Conservation (phyloP, 2,329 filamentous ascomycete genomes). For the Teratosphaeria gauchensis region DNA sequence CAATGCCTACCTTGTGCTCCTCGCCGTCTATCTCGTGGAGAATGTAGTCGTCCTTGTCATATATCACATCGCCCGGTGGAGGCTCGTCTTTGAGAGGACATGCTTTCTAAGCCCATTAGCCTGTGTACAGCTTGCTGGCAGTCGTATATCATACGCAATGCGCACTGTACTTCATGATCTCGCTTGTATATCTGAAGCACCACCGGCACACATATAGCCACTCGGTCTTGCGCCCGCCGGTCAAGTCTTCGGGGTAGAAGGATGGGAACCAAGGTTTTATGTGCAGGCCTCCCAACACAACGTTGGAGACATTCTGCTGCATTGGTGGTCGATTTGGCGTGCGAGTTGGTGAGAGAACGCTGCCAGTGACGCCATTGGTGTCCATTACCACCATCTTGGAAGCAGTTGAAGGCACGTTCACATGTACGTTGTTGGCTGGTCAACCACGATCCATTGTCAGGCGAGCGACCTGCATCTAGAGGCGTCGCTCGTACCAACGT, state of each 20-base stretch:
- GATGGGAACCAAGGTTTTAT: conserved; percentile 91
- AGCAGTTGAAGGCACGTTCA: neutral
- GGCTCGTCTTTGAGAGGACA: conserved; percentile 32
- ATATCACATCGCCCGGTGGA: conserved; percentile 64
- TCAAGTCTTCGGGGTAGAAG: conserved; percentile 64
- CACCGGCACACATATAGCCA: conserved; percentile 76
- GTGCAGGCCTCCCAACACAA: conserved; percentile 72
- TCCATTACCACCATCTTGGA: conserved; percentile 8
- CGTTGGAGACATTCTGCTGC: conserved; percentile 75
- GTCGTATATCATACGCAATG: conserved; percentile 30
- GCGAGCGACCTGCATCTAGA: neutral
- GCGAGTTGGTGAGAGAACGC: conserved; percentile 11
- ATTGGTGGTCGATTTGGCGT: conserved; percentile 14
- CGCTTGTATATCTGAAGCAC: conserved; percentile 86
- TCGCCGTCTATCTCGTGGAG: conserved; percentile 92
- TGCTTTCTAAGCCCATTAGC: conserved; percentile 30
- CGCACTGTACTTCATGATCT: conserved; percentile 38
- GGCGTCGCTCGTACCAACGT: neutral
- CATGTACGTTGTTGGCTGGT: neutral
- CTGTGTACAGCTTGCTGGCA: neutral
- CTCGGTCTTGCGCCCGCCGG: conserved; percentile 33
- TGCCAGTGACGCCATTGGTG: conserved; percentile 4
- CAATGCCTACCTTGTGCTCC: conserved; percentile 49
- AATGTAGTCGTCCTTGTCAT: conserved; percentile 69
- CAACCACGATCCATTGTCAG: neutral